phyloP scores from a whole-genome alignment of 352 stramenopile genomes.

The Globisporangium polare region DNA sequence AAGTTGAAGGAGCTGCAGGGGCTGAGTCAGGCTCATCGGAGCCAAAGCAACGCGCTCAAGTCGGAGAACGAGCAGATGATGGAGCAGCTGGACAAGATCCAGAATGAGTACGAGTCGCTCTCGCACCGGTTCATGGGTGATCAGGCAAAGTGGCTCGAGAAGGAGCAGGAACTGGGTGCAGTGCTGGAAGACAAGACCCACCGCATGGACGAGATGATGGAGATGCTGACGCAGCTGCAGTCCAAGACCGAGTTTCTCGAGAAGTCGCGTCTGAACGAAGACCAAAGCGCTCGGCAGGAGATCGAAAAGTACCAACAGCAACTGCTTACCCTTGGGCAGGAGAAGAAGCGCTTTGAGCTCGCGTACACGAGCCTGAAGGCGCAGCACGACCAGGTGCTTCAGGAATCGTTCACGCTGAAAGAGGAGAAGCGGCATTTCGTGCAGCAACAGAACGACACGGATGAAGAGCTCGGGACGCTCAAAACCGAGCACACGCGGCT shows the following conservation, averaged over 20 bases:
- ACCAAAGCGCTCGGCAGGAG: slow-evolving; percentile 31
- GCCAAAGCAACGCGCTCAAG: slow-evolving; percentile 15
- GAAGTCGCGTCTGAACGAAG: slow-evolving; percentile 36
- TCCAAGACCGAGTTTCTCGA: slow-evolving; percentile 46
- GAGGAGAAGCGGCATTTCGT: slow-evolving; percentile 28
- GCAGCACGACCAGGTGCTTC: slow-evolving; percentile 28
- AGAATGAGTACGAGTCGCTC: slow-evolving; percentile 26
- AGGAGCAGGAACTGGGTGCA: slow-evolving; percentile 23
- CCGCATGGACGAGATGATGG: slow-evolving; percentile 61
- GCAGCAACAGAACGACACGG: slow-evolving; percentile 26
- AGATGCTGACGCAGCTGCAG: slow-evolving; percentile 53
- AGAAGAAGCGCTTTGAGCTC: slow-evolving; percentile 40
- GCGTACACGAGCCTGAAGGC: slow-evolving; percentile 18
- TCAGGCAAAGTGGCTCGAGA: slow-evolving; percentile 26
- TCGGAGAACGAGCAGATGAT: slow-evolving; percentile 16
- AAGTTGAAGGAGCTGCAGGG: slow-evolving; percentile 29
- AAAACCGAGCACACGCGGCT: slow-evolving; percentile 22
- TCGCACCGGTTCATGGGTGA: slow-evolving; percentile 21
- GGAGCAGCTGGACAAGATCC: slow-evolving; percentile 15
- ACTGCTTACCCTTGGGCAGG: slow-evolving; percentile 21
- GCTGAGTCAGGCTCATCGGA: slow-evolving; percentile 18
- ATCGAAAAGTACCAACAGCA: slow-evolving; percentile 41
- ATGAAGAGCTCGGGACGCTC: slow-evolving; percentile 24
- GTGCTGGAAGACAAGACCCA: slow-evolving; percentile 45
- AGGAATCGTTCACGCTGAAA: slow-evolving; percentile 27